Evolutionary conservation across 2,329 filamentous ascomycete genomes (phyloP).

Genomic region (Aureobasidium sp.): DNA sequence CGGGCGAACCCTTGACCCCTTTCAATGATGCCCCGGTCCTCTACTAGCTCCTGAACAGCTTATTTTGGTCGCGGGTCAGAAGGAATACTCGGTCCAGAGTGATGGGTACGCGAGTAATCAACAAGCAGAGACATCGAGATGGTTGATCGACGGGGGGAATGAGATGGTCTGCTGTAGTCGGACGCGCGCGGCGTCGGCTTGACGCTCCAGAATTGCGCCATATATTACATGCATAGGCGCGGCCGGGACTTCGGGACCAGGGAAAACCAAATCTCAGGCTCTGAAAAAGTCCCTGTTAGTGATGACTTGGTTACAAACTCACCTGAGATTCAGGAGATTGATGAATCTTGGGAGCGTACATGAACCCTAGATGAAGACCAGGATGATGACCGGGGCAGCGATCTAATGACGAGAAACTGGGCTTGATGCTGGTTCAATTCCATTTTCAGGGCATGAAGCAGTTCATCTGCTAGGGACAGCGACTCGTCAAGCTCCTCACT

Average conservation of each 20-base stretch:
- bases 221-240: conserved; percentile 10
- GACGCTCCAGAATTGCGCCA: conserved; percentile 6
- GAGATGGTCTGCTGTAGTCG: neutral
- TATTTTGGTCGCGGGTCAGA: neutral
- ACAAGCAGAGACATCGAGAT: neutral
- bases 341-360: too few species aligned
- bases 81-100: neutral
- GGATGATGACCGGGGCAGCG: too few species aligned
- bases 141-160: conserved; percentile 13
- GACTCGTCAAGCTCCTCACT: too few species aligned
- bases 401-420: neutral
- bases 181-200: neutral
- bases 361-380: too few species aligned
- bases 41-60: neutral
- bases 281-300: neutral
- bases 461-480: neutral
- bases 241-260: neutral
- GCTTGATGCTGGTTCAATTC: neutral
- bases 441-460: neutral
- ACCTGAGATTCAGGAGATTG: neutral
- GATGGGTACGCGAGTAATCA: neutral
- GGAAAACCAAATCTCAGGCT: neutral
- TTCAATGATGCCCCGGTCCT: neutral
- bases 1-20: neutral
- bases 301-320: neutral